Evolutionary conservation across 768 basidiomycete species (phyloP).

Genomic region (Calocybe gangraenosa): DNA sequence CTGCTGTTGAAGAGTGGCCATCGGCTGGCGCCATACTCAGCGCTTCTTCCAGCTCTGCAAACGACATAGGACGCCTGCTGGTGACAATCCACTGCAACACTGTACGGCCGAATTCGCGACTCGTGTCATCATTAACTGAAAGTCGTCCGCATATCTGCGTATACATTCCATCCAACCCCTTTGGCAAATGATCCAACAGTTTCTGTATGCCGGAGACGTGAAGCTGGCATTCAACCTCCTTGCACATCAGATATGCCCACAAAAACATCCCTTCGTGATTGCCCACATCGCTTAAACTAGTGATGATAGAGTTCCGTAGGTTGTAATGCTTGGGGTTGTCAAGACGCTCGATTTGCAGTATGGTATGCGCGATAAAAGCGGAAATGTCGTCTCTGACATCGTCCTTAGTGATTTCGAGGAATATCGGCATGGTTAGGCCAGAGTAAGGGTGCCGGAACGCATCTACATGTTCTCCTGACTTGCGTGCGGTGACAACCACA

Average conservation of each 20-base stretch:
- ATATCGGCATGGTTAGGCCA: neutral
- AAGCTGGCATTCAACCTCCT: neutral
- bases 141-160: neutral
- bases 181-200: neutral
- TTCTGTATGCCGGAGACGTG: neutral
- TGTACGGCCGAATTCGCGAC: neutral
- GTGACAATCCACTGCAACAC: neutral
- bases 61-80: neutral
- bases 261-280: conserved; percentile 1
- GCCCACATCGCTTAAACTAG: neutral
- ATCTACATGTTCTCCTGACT: no score
- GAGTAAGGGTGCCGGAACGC: neutral
- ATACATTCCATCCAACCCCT: no score
- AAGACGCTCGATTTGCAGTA: neutral
- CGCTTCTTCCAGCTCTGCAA: neutral
- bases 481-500: no score
- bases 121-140: neutral
- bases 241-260: conserved; percentile 1
- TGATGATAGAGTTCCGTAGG: neutral
- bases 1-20: neutral
- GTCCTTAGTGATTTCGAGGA: no score
- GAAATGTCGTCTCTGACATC: neutral
- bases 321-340: neutral
- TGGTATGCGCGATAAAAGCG: neutral
- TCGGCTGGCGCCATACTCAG: neutral